Base-by-base conservation (phyloP, 331 rosid species). In the Malus hybrid region DNA sequence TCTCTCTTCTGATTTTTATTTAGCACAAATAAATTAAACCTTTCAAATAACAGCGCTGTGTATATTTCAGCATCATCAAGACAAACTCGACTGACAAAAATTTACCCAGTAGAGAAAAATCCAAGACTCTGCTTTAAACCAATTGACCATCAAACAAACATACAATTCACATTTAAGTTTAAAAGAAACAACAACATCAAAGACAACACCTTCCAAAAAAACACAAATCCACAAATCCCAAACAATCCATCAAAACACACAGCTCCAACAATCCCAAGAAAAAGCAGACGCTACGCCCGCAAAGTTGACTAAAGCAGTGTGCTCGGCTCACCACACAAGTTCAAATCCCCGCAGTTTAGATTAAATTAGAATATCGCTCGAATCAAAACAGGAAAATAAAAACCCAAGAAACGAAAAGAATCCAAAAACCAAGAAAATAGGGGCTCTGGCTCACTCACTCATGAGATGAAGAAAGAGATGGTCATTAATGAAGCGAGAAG, bases 401-500 rank as follows among this genome's bases (percentile, higher is more conserved):
- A 20, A 59, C 11, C 14, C 22, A 8, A 42, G 29, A 28, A 32
- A 5, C 28, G 9, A 61, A 67, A 46, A 14, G 6, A 74, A 57
- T 57, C 67, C 22, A 68, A 3, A 66, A n/a, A 24, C 56, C 70
- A 20, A 68, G 22, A 65, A 63, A 28, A 39, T n/a, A 29, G 42
- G 11, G 27, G 18, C 14, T 42, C 48, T 10, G 48, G 48, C 48
- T 42, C 48, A 33, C 96, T 86, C 74, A 91, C 97, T 84, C 32
- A 80, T 80, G 29, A 92, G 82, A 67, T 89, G 75, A 46, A 4
- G 81, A 76, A 87, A 88, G 55, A 89, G 92, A 72, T 89, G 86
- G 24, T 89, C 92, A 48, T 79, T 75, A 68, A 88, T 83, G 79
- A 70, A 89, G 46, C 85, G 84, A 24, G 97, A 73, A 6, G 93